Percentiles rank a stretch among this genome's conserved stretches.
Conservation (phyloP, 192 early-diverging fungal species). For the Podila verticillata region DNA sequence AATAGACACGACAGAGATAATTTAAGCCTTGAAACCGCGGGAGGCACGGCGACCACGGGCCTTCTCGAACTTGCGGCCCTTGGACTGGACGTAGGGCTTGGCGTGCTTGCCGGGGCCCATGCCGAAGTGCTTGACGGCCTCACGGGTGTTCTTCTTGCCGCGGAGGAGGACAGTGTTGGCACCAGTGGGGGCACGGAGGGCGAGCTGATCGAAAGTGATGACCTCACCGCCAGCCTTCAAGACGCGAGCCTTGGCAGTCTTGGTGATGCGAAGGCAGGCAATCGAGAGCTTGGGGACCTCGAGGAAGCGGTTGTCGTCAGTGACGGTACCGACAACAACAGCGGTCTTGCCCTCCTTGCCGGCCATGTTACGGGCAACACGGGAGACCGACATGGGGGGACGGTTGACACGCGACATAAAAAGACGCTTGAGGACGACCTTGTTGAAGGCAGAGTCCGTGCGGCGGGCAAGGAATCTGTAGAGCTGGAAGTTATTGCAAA, state of each 20-base stretch:
- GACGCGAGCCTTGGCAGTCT: constrained; percentile 96
- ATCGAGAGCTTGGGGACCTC: constrained; percentile 94
- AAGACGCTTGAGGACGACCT: constrained; percentile 97
- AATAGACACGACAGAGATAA: not conserved
- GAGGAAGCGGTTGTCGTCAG: constrained; percentile 94
- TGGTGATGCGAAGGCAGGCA: constrained; percentile 95
- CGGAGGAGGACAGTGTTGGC: constrained; percentile 95
- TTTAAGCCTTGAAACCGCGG: constrained; percentile 96
- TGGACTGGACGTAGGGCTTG: constrained; percentile 94
- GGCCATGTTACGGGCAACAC: constrained; percentile 78
- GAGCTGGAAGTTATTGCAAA: no score
- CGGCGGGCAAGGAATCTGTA: constrained; percentile 96
- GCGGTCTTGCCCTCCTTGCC: constrained; percentile 87
- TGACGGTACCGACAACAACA: constrained; percentile 96
- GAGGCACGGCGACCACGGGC: constrained; percentile 99
- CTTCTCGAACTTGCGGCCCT: constrained; percentile 99
- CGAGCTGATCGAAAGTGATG: constrained; percentile 99
- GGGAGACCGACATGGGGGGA: constrained; percentile 94
- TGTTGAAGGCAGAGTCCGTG: constrained; percentile 99
- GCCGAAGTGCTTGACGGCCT: constrained; percentile 99
- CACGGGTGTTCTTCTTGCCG: constrained; percentile 93
- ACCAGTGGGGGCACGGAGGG: constrained; percentile 97
- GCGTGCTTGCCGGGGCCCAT: constrained; percentile 56
- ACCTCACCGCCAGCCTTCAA: constrained; percentile 98
- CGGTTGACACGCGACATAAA: constrained; percentile 99